phyloP scores from a whole-genome alignment of 2,329 filamentous ascomycete genomes.

The Colletotrichum tamarilloi region DNA sequence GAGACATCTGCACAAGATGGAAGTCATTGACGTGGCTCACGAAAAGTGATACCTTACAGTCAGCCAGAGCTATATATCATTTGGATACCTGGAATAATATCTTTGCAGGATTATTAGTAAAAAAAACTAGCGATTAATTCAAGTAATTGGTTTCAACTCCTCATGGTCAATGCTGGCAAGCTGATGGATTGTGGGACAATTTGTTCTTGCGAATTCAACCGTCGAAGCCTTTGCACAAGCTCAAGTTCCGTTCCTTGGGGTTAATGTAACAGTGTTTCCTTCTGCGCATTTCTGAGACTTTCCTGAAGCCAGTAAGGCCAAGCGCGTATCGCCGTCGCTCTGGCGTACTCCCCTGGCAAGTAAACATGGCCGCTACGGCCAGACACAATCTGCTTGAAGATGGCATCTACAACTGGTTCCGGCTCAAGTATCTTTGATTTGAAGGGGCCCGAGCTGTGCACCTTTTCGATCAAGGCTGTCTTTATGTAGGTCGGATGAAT shows the following conservation, averaged over 20 bases:
- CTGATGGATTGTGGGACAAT: not conserved
- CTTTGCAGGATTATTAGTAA: not conserved
- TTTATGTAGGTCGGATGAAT: conserved; percentile 15
- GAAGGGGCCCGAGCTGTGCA: conserved; percentile 5
- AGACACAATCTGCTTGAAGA: conserved; percentile 23
- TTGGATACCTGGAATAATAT: not conserved
- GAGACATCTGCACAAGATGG: conserved; percentile 4
- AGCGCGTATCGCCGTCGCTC: not conserved
- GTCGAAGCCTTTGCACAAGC: not conserved
- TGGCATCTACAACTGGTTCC: conserved; percentile 12
- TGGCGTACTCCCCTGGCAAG: not conserved
- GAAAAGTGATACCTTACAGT: not conserved
- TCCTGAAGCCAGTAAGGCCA: conserved; percentile 11
- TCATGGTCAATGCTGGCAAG: not conserved
- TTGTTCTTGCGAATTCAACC: not conserved
- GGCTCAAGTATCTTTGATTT: conserved; percentile 22
- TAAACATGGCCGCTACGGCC: conserved; percentile 26
- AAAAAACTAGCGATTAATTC: not conserved
- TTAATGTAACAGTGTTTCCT: not conserved
- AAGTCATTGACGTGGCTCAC: not conserved
- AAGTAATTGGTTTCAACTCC: not conserved
- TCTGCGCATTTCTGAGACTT: conserved; percentile 4
- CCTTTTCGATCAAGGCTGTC: conserved; percentile 22
- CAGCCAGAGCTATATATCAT: not conserved
- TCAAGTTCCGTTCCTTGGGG: not conserved